Percentiles rank a stretch among this genome's conserved stretches.
Evolutionary conservation across 2,329 filamentous ascomycete genomes (phyloP).

Genomic region (Blastomyces gilchristii): DNA sequence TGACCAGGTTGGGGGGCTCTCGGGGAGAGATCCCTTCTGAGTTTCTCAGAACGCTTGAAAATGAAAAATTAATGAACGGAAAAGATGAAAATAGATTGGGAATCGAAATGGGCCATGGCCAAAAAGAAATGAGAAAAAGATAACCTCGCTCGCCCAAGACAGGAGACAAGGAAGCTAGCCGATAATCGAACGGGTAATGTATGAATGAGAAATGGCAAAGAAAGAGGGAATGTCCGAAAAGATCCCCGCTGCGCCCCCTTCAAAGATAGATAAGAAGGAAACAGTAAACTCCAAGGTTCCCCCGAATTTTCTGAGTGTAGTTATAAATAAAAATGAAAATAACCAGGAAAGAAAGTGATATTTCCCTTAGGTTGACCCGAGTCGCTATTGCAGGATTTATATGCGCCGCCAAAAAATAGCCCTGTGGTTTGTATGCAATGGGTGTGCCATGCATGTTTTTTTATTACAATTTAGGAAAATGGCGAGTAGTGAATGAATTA

Average conservation of each 20-base stretch:
- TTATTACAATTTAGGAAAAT: background rate
- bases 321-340: background rate
- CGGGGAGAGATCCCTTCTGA: background rate
- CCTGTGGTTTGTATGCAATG: background rate
- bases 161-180: background rate
- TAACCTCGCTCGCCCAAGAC: background rate
- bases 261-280: background rate
- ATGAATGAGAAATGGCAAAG: background rate
- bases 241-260: background rate
- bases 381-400: background rate
- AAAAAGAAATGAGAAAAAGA: background rate
- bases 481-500: background rate
- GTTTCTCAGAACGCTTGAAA: background rate
- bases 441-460: background rate
- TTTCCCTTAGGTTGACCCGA: background rate
- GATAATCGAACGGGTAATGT: background rate
- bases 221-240: background rate
- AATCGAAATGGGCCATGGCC: background rate
- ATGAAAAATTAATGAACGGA: background rate
- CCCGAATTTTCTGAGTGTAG: background rate
- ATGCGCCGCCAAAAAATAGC: background rate
- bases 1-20: background rate
- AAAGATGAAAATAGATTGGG: background rate
- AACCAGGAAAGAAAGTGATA: background rate
- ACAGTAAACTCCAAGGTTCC: background rate